phyloP scores from a whole-genome alignment of 768 basidiomycete species.

The Boletus subparvulus region DNA sequence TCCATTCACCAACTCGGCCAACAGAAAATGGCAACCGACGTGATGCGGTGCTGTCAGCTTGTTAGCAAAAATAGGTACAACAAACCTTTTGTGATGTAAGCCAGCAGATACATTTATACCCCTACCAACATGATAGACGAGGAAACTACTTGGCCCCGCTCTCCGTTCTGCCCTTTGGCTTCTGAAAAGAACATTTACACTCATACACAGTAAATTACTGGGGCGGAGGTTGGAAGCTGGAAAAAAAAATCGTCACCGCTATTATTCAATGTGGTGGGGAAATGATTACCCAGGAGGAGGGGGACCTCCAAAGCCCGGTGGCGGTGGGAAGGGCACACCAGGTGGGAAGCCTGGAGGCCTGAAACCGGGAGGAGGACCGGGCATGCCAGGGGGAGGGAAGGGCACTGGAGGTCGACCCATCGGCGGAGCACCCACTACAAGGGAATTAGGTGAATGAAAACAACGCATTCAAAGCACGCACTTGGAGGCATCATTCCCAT shows the following conservation, averaged over 20 bases:
- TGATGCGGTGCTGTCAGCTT: constrained; percentile 20
- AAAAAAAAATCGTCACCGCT: constrained; percentile 6
- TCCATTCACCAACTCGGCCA: constrained; percentile 22
- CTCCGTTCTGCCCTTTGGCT: constrained; percentile 20
- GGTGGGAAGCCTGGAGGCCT: constrained; percentile 82
- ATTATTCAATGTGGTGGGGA: not conserved
- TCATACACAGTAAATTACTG: constrained; percentile 30
- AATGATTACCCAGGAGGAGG: constrained; percentile 79
- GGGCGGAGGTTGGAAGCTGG: constrained; percentile 50
- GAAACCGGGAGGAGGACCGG: constrained; percentile 84
- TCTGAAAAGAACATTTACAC: constrained; percentile 11
- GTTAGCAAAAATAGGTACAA: constrained; percentile 30
- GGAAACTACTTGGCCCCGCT: constrained; percentile 26
- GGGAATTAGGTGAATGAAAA: constrained; percentile 13
- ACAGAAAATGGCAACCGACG: constrained; percentile 21
- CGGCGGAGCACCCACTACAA: constrained; percentile 57
- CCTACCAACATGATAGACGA: constrained; percentile 20
- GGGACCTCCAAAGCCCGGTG: constrained; percentile 77
- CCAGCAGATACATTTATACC: constrained; percentile 28
- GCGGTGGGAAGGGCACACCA: constrained; percentile 77
- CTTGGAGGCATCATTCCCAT: constrained; percentile 94
- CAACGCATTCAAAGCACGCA: constrained; percentile 39
- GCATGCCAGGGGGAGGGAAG: constrained; percentile 71
- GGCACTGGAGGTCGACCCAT: constrained; percentile 68
- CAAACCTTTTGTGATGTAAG: constrained; percentile 25